Evolutionary conservation across 78 protist species (phyloP).

Genomic region (Acrasis kona): DNA sequence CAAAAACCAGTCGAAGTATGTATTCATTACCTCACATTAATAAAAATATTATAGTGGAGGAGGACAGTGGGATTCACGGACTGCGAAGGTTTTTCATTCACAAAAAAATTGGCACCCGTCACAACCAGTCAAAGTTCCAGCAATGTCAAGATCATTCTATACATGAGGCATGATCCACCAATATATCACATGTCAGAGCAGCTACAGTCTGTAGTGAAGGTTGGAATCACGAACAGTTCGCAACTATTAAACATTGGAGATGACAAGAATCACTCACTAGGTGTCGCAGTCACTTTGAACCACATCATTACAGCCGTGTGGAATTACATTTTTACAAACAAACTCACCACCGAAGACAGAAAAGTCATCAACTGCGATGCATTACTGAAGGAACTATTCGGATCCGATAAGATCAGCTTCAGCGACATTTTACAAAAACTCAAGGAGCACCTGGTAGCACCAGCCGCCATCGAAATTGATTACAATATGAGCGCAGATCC

Average conservation of each 20-base stretch:
- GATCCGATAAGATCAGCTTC: not conserved
- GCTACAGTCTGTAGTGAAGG: not conserved
- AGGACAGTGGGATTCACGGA: not conserved
- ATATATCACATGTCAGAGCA: not conserved
- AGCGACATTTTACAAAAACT: not conserved
- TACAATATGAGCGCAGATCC: not conserved
- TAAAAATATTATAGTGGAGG: not conserved
- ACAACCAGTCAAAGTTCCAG: too few species aligned
- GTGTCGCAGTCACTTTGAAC: too few species aligned
- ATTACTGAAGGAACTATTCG: not conserved
- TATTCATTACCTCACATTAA: not conserved
- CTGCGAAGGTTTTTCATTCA: not conserved
- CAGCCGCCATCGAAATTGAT: not conserved
- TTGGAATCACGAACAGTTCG: not conserved
- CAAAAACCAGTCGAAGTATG: not conserved
- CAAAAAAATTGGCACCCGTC: not conserved
- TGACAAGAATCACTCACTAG: too few species aligned
- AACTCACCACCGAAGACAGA: not conserved
- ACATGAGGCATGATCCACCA: not conserved
- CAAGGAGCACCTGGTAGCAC: not conserved
- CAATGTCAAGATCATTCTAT: not conserved
- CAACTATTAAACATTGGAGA: too few species aligned
- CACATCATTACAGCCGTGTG: not conserved
- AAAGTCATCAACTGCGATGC: not conserved
- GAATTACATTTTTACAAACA: not conserved